Base-by-base conservation (phyloP, 2,329 filamentous ascomycete species). In the Penicillium janthinellum region DNA sequence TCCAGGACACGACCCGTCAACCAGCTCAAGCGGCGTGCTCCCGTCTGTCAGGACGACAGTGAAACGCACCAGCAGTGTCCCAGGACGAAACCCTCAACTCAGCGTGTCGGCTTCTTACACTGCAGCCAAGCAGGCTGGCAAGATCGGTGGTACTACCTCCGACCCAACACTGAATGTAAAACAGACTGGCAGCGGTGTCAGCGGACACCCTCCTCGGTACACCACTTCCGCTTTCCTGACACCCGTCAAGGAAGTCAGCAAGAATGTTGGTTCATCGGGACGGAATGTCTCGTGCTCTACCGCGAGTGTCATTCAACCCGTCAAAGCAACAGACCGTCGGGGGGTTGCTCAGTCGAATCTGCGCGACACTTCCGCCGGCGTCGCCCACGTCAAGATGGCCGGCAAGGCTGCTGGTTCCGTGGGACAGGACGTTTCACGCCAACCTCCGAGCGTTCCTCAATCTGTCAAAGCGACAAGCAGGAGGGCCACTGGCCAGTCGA, bases 1-100 rank as follows among this genome's bases (percentile, higher is more conserved):
- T 22, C 45, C 58, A 31, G 47, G 57, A 14, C 42, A 63, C 48
- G 62, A 66, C 7, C 50, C 54, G n/a, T 60, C 56, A 8, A 52
- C 45, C 25, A 41, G 37, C 25, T 37, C 57, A 25, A 57, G 39
- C 53, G 42, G 48, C 57, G 59, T 47, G n/a, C 54, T 52, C 14
- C 47, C 47, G 2, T 41, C 54, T 8, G 38, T 28, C 44, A 59
- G 37, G 25, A 20, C 55, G 5, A 53, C 56, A 5, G 12, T 5
- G 22, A 41, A 53, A 38, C 38, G 51, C 38, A 34, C 41, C 52
- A 45, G 37, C 38, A 38, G 34, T 54, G 55, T 54, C 31, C 35
- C 37, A 0, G 55, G 49, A 28, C 55, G 57, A 22, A 38, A 44
- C 34, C 45, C 38, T 10, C 54, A 55, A 41, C 12, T 37, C 51